Evolutionary conservation across 371 early-diverging fungal species (phyloP), one percentile per base, ranked within the genome.

Genomic region (Nosema muscidifuracis): DNA sequence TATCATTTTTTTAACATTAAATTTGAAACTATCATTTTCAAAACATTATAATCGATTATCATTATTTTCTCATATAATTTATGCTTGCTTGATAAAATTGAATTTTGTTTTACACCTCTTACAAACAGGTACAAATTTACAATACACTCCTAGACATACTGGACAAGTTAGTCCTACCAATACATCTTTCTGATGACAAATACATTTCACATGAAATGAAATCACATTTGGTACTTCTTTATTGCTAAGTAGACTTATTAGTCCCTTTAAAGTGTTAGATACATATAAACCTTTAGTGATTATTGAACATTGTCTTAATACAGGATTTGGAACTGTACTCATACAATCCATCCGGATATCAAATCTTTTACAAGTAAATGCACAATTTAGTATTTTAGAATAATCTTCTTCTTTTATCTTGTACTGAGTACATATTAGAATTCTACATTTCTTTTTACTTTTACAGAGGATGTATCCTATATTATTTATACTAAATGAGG

Each of bases 81-180:
- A n/a, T n/a, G n/a, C 15, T 40, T 40, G 15, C 40, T 15, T 13
- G n/a, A 20, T 38, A 57, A 77, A 74, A 30, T 40, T 70, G 66
- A 81, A 81, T 50, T 75, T 79, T 16, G 72, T 77, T 68, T 82
- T 82, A 57, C 83, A 83, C 61, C 66, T 75, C 70, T 73, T 78
- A 68, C 83, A 83, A 6, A 83, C 62, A 34, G 83, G 83, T 40
- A 83, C 61, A 64, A 81, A 79, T 55, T 71, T 77, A 71, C 83
- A 83, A 65, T 81, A 83, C 24, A 83, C 75, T 31, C 76, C 71
- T 12, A 83, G 57, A 51, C 83, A 83, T 36, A 83, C 67, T 9
- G 83, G 81, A 56, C 83, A 83, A 2, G 79, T 60, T 30, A 74
- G 75, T 2, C 81, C 83, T 28, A 71, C 50, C 6, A 43, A 20